Conservation (phyloP, 2,329 filamentous ascomycete species). For the Plectosphaerella plurivora region DNA sequence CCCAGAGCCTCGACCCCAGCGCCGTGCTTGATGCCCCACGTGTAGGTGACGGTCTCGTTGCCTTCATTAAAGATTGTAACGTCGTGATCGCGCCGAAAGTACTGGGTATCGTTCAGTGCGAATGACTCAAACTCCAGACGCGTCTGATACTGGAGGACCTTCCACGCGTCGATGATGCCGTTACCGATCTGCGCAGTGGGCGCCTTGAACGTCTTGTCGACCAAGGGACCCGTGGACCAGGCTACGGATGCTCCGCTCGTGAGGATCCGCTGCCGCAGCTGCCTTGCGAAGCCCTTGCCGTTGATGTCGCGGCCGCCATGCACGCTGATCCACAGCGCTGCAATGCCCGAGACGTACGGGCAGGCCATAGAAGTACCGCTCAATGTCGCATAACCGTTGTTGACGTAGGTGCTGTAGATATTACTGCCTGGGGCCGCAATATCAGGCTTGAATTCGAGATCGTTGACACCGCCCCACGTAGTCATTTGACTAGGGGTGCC, state of each 20-base stretch:
- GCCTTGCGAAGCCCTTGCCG: constrained; percentile 25
- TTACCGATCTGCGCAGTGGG: constrained; percentile 34
- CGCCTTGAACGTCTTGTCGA: constrained; percentile 9
- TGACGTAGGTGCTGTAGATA: constrained; percentile 30
- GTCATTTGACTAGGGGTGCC: constrained; percentile 26
- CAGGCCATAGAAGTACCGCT: constrained; percentile 46
- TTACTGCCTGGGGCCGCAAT: constrained; percentile 36
- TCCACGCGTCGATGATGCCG: constrained; percentile 32
- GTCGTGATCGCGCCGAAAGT: constrained; percentile 20
- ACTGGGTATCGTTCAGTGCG: constrained; percentile 35
- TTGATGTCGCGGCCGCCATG: constrained; percentile 24
- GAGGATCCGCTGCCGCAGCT: constrained; percentile 26
- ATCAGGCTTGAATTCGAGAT: constrained; percentile 35
- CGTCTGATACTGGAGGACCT: constrained; percentile 28
- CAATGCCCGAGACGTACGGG: constrained; percentile 38
- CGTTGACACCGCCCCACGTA: constrained; percentile 31
- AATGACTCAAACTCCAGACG: constrained; percentile 27
- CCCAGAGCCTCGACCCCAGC: constrained; percentile 14
- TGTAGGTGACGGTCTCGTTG: constrained; percentile 1
- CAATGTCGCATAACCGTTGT: constrained; percentile 25
- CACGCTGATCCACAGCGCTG: constrained; percentile 27
- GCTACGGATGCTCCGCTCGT: constrained; percentile 15
- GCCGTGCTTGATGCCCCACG: constrained; percentile 6
- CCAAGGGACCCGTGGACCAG: constrained; percentile 11
- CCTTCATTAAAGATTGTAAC: constrained; percentile 1